Percentiles rank a stretch among this genome's conserved stretches.
These are phyloP conservation scores for Brassica nigra DNA, from an alignment of 345 rosid genomes.

Conservation along the genomic window DNA sequence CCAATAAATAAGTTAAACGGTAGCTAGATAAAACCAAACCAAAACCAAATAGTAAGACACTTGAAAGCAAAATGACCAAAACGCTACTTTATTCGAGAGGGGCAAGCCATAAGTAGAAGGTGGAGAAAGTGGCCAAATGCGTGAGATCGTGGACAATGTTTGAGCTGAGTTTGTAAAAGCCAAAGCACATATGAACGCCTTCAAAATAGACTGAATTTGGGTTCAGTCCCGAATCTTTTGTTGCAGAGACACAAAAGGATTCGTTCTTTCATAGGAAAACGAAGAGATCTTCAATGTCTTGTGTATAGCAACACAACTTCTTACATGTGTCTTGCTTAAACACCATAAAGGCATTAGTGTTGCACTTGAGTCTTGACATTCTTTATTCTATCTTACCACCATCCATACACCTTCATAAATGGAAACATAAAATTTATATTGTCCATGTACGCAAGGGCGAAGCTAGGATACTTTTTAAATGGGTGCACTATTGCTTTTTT, in stretches of 20 bases:
- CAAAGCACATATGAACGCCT: not conserved
- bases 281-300: not conserved
- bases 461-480: no score
- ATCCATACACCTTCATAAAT: not conserved
- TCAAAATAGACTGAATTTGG: not conserved
- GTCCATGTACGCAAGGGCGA: no score
- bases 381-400: not conserved
- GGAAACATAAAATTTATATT: no score
- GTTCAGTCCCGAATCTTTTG: not conserved
- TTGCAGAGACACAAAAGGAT: not conserved
- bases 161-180: not conserved
- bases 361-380: not conserved
- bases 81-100: not conserved
- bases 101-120: not conserved
- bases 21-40: no score
- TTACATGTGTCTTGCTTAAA: not conserved
- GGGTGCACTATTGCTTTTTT: no score
- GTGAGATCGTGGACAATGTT: not conserved
- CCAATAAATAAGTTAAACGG: not conserved
- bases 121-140: not conserved
- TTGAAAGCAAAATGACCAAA: no score
- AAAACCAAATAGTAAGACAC: no score
- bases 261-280: not conserved
- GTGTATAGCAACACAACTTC: not conserved
- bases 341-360: not conserved